phyloP scores from a whole-genome alignment of 2,329 filamentous ascomycete genomes.

The Lasiodiplodia sp. region DNA sequence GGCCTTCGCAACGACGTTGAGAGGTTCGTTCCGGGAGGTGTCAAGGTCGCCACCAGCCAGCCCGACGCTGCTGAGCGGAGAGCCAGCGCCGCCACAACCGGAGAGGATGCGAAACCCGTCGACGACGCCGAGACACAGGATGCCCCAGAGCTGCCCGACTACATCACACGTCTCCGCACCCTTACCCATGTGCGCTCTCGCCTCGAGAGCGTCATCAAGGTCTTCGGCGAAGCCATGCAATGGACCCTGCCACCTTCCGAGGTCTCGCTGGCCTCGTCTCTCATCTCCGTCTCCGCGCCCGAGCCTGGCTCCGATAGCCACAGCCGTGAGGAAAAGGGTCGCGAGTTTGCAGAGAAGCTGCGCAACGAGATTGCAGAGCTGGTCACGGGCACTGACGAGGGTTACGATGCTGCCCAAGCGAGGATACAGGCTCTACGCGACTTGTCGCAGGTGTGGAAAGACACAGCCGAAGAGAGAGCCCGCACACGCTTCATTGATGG shows the following conservation, averaged over 20 bases:
- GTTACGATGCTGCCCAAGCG: conserved; percentile 69
- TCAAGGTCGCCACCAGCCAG: conserved; percentile 27
- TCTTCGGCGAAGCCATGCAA: conserved; percentile 94
- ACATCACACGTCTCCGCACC: conserved; percentile 80
- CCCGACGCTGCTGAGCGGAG: conserved; percentile 37
- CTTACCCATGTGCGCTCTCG: conserved; percentile 81
- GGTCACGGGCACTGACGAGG: conserved; percentile 64
- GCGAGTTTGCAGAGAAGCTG: conserved; percentile 75
- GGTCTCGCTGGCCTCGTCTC: conserved; percentile 80
- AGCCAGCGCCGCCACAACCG: conserved; percentile 46
- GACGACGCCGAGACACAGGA: conserved; percentile 46
- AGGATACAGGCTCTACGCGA: conserved; percentile 80
- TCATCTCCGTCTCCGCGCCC: conserved; percentile 88
- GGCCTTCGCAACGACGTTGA: conserved; percentile 74
- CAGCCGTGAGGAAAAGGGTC: conserved; percentile 84
- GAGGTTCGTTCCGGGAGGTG: conserved; percentile 69
- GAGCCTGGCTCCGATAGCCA: conserved; percentile 71
- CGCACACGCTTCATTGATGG: conserved; percentile 81
- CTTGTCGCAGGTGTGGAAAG: conserved; percentile 85
- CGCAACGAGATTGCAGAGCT: conserved; percentile 75
- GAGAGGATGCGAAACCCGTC: conserved; percentile 5
- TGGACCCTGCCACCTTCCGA: conserved; percentile 92
- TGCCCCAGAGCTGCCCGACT: conserved; percentile 56
- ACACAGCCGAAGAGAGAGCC: conserved; percentile 93
- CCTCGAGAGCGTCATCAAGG: conserved; percentile 88